Evolutionary conservation across 129 eudicot genomes (phyloP).

Genomic region (Flaveria trinervia): DNA sequence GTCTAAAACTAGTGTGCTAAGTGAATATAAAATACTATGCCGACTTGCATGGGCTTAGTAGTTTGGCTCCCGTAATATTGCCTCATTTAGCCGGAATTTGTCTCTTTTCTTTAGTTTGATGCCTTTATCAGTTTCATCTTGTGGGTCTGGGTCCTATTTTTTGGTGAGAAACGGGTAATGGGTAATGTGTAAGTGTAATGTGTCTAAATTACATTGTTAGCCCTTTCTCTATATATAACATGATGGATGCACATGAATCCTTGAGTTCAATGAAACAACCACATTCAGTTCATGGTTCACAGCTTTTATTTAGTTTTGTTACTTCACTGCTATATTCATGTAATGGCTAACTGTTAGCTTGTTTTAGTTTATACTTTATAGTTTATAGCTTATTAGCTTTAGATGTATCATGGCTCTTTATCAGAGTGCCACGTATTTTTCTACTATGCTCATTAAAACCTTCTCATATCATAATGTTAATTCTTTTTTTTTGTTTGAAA

Average conservation of each 20-base stretch:
- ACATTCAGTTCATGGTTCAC: no score
- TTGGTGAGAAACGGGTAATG: neutral
- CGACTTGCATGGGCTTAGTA: neutral
- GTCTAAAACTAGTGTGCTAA: neutral
- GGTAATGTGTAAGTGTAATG: neutral
- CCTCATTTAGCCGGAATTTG: neutral
- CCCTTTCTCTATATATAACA: no score
- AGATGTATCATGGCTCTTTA: neutral
- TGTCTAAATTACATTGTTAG: neutral
- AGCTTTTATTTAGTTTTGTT: no score
- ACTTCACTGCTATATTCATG: neutral
- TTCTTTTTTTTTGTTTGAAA: neutral
- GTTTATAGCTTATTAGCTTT: neutral
- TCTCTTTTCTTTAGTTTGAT: neutral
- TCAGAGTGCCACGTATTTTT: neutral
- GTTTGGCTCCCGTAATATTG: neutral
- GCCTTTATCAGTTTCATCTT: neutral
- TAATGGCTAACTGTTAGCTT: neutral
- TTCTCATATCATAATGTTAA: neutral
- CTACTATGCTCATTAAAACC: neutral
- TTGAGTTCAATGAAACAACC: no score
- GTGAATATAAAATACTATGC: neutral
- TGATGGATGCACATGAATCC: no score
- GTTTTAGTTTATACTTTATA: no score
- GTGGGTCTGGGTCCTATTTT: slow-evolving; percentile 6